Base-by-base conservation (phyloP, 352 stramenopile species). In the Pythium sukuiense region DNA sequence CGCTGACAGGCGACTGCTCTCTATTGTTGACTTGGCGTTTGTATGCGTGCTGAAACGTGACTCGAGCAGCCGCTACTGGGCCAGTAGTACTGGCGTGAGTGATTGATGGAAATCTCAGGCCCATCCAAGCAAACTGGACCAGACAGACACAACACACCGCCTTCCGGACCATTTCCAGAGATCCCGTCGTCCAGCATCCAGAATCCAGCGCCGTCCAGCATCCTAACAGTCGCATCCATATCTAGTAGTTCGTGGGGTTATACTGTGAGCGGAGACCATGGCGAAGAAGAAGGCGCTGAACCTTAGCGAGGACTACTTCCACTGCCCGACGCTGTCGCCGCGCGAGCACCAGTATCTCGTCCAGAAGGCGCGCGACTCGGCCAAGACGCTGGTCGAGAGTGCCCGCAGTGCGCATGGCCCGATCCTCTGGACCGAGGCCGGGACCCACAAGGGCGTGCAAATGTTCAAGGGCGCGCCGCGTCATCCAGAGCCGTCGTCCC, bases 401-500 rank as follows among this genome's bases (percentile, higher is more conserved):
- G 79, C 79, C 30, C 82, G 80, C 33, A 87, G 76, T 59, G 77
- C 76, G 55, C 70, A 86, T 72, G 80, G 83, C 11, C 79, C 80
- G 6, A 70, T 91, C 49, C 71, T 71, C 20, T 91, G 83, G 80
- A 75, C 77, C 55, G 76, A 85, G 32, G 78, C 76, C 24, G 83
- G 80, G 2, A 72, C 75, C 45, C 68, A 86, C 66, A 75, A 76
- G 30, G 76, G 76, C 43, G 79, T 91, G 33, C 80, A 91, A 59
- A 83, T 91, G 76, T 91, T 88, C 70, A 84, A 83, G 59, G 82
- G 83, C 45, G 76, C 83, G 56, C 74, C 74, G 6, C 78, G 80
- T 16, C 77, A 86, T 57, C 79, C 73, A 1, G 71, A 29, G 46
- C 72, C 79, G 24, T 61, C 76, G 16, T 72, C 70, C 9, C 76